Base-by-base conservation (phyloP, 1,284 basidiomycete genomes). In the Cerrena zonata region DNA sequence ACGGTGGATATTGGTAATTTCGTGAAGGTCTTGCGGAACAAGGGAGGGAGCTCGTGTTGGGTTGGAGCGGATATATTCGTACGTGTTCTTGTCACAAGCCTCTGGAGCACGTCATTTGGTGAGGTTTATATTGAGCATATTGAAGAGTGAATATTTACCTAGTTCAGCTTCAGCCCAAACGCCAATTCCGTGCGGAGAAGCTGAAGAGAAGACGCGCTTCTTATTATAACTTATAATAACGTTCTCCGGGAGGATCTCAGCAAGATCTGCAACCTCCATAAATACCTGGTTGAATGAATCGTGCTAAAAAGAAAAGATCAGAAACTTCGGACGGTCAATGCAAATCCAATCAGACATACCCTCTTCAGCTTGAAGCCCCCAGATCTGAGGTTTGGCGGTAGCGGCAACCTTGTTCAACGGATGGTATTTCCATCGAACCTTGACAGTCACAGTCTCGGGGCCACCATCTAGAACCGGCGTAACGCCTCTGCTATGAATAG, bases 91-190 rank as follows among this genome's bases (percentile, higher is more conserved):
- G 49, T 82, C 78, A 56, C 77, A 89, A 4, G 80, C 87, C 54
- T 79, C 86, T 89, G 56, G 5, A 51, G 12, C 44, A 51, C 37
- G 53, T 43, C 30, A 34, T 34, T 51, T 36, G 19, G 45, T 23
- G 21, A 18, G 34, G 19, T 48, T 3, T n/a, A 45, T 26, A 26
- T n/a, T 22, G 11, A 23, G 34, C 47, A 25, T 47, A 27, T 5
- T 15, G 13, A 27, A 30, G n/a, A 19, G 27, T 27, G 4, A n/a
- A 22, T 2, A 70, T 77, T 19, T 48, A 86, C 86, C 77, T 36
- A 89, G 67, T 44, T 83, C 78, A 40, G 78, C 83, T 53, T 82
- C 76, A 3, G 73, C 73, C 80, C 82, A 86, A 15, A 89, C 76
- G 15, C 72, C 73, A 43, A 89, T 68, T n/a, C 76, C 75, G 37